A percentile compares a stretch with the other conserved stretches of the same genome.
Evolutionary conservation across 352 stramenopile genomes (phyloP).

Genomic region (Globisporangium splendens): DNA sequence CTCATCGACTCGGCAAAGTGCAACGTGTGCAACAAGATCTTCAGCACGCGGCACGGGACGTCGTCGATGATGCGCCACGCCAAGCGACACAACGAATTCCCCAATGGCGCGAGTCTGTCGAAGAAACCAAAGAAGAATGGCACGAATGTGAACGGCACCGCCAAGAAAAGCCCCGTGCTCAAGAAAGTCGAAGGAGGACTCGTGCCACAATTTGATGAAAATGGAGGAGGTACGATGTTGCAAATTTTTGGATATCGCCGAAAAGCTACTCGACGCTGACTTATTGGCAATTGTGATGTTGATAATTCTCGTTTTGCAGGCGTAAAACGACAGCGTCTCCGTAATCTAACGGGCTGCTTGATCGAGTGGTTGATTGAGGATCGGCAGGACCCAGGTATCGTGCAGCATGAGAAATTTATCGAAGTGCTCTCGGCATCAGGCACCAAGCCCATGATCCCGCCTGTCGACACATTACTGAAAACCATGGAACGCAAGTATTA

Average conservation of each 20-base stretch:
- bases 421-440: conserved; percentile 50
- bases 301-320: conserved; percentile 21
- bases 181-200: conserved; percentile 44
- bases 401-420: conserved; percentile 69
- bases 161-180: conserved; percentile 37
- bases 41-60: conserved; percentile 76
- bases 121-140: conserved; percentile 56
- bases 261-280: not conserved
- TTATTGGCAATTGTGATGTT: conserved; percentile 1
- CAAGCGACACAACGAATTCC: conserved; percentile 70
- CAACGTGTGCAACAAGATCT: conserved; percentile 70
- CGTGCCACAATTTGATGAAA: conserved; percentile 48
- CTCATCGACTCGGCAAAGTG: conserved; percentile 74
- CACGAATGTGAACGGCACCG: conserved; percentile 9
- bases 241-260: not conserved
- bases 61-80: conserved; percentile 84
- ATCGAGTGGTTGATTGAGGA: conserved; percentile 80
- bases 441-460: conserved; percentile 44
- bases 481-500: conserved; percentile 76
- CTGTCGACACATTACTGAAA: conserved; percentile 56
- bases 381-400: conserved; percentile 55
- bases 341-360: conserved; percentile 54
- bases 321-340: conserved; percentile 61
- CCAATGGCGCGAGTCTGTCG: conserved; percentile 36
- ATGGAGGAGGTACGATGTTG: conserved; percentile 42